Conservation (phyloP, 2,329 filamentous ascomycete species). For the Colletotrichum sojae region DNA sequence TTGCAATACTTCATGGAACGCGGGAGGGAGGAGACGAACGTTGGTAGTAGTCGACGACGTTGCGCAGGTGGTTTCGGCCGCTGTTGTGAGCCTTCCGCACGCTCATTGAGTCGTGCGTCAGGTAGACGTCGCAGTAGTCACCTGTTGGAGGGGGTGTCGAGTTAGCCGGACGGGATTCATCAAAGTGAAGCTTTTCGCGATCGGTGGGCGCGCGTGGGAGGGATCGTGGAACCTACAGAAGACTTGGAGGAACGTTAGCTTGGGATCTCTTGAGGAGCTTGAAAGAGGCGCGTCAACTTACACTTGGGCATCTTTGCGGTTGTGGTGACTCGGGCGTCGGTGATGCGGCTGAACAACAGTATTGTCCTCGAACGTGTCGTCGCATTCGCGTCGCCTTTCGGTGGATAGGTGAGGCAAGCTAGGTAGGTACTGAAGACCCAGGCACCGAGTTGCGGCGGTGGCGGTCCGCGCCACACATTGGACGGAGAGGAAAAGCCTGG, state of each 20-base stretch:
- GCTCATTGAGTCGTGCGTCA: conserved; percentile 99
- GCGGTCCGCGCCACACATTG: conserved; percentile 25
- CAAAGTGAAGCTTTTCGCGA: conserved; percentile 14
- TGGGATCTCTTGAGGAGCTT: neutral
- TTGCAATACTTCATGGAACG: neutral
- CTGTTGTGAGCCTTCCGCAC: conserved; percentile 99
- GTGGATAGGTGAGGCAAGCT: neutral
- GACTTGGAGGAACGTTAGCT: conserved; percentile 63
- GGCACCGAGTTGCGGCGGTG: conserved; percentile 6
- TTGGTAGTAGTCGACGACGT: conserved; percentile 99
- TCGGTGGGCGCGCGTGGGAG: conserved; percentile 2
- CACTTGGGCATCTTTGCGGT: conserved; percentile 85
- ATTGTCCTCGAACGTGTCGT: conserved; percentile 26
- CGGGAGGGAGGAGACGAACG: conserved; percentile 65
- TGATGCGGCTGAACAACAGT: conserved; percentile 16
- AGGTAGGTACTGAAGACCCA: neutral
- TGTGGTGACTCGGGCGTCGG: neutral
- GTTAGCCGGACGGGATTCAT: conserved; percentile 40
- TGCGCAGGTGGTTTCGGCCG: conserved; percentile 95
- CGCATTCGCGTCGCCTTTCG: conserved; percentile 23
- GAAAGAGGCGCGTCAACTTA: conserved; percentile 63
- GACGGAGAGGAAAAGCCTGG: conserved; percentile 13
- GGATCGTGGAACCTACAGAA: conserved; percentile 62
- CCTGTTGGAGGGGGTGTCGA: conserved; percentile 60
- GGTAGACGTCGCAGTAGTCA: conserved; percentile 99